Conservation (phyloP, 169 alveolate species). For the Cryptosporidium meleagridis region DNA sequence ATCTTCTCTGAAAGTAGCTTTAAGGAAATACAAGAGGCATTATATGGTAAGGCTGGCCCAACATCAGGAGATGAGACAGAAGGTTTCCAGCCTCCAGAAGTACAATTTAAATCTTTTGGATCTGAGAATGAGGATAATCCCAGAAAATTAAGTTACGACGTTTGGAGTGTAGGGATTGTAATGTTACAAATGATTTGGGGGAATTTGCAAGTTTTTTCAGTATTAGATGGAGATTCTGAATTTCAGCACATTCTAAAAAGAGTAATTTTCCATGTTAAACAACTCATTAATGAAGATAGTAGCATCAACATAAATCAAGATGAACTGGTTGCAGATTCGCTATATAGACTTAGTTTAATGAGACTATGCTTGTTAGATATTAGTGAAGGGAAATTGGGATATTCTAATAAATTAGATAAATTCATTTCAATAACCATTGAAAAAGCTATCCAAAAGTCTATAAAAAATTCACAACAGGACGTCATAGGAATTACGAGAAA, state of each 20-base stretch:
- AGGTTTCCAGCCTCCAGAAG: conserved; percentile 74
- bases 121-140: not conserved
- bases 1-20: not conserved
- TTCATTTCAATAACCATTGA: conserved; percentile 5
- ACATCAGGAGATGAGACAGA: conserved; percentile 56
- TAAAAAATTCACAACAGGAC: conserved; percentile 14
- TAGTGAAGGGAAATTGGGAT: conserved; percentile 3
- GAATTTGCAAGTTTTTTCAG: conserved; percentile 44
- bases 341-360: conserved; percentile 66
- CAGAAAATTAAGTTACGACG: conserved; percentile 31
- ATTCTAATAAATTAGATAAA: not conserved
- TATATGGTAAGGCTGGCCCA: conserved; percentile 54
- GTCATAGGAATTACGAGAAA: conserved; percentile 24
- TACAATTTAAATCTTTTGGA: conserved; percentile 58
- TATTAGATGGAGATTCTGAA: conserved; percentile 58
- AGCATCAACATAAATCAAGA: not conserved
- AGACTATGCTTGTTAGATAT: conserved; percentile 36
- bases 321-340: conserved; percentile 7
- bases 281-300: not conserved
- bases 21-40: conserved; percentile 9
- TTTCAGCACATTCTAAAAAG: conserved; percentile 36
- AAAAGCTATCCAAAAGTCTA: not conserved
- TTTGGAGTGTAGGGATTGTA: conserved; percentile 60
- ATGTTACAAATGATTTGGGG: conserved; percentile 73
- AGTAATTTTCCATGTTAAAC: conserved; percentile 9